Base-by-base conservation (phyloP, 768 basidiomycete genomes). In the Rhodosporidiobolus sp. region DNA sequence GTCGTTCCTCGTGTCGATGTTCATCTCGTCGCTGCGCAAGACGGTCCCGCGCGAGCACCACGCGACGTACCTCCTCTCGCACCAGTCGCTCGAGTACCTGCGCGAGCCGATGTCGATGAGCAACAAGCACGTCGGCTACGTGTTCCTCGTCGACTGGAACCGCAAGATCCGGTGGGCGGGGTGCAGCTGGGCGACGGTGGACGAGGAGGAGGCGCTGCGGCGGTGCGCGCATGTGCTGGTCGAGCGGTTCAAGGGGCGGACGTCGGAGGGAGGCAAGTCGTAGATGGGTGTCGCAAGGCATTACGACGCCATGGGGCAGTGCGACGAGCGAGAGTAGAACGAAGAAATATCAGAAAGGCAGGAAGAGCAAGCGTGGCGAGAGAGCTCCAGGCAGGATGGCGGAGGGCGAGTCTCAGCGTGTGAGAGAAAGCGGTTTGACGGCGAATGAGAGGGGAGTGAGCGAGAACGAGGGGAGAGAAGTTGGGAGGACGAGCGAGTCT, bases 121-220 rank as follows among this genome's bases (percentile, higher is more conserved):
- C 43, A 98, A 97, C 82, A 89, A 88, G 79, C 88, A 90, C 78
- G 86, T 97, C 43, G 95, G 94, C 28, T 96, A 95, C 79, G 88
- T 94, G 22, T 98, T 90, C 78, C 84, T 98, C 20, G 87, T 97
- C 35, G 95, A 98, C 79, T 86, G 88, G 80, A 87, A 91, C 70
- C 80, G 88, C 71, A 90, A 88, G 80, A 86, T 98, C 58, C 86
- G 95, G 28, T 98, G 95, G 95, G 94, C 90, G 1, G 95, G 87
- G 17, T 90, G 92, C 75, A 92, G 89, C 12, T 90, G 91, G 77
- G 91, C 94, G 0, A 89, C 86, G 70, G 78, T 80, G 6, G 88
- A 91, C 70, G 94, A 97, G 80, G 83, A 85, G 5, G 82, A 86
- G 67, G 85, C 87, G 20, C 82, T 96, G 65, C 84, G 88, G 80